phyloP scores from a whole-genome alignment of 768 basidiomycete species.

The Lepiota venenata region DNA sequence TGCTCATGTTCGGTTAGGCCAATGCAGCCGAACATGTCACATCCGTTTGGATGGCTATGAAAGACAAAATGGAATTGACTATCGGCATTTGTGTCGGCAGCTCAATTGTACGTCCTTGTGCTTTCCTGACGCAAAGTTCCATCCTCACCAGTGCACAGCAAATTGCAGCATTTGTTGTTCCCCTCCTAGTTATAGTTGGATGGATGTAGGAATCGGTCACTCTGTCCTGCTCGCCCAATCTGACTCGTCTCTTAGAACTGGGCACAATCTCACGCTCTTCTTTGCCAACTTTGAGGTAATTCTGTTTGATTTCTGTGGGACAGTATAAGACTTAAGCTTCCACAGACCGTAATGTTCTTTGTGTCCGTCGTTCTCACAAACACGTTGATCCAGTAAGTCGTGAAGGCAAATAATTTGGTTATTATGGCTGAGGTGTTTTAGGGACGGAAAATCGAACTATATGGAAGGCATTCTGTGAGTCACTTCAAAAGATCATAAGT shows the following conservation, averaged over 20 bases:
- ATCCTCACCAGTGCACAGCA: constrained; percentile 41
- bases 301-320: not conserved
- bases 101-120: constrained; percentile 58
- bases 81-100: constrained; percentile 81
- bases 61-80: constrained; percentile 59
- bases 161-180: constrained; percentile 86
- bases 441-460: constrained; percentile 86
- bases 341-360: constrained; percentile 79
- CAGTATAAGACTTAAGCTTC: constrained; percentile 1
- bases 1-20: constrained; percentile 36
- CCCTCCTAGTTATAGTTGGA: constrained; percentile 82
- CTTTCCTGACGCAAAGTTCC: not conserved
- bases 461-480: constrained; percentile 85
- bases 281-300: constrained; percentile 83
- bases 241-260: constrained; percentile 37
- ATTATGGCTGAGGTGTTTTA: constrained; percentile 16
- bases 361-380: constrained; percentile 88
- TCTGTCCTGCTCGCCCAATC: constrained; percentile 6
- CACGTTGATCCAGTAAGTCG: constrained; percentile 66
- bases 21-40: constrained; percentile 88
- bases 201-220: constrained; percentile 59
- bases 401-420: not conserved
- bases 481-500: constrained; percentile 16
- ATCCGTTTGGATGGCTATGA: constrained; percentile 87
- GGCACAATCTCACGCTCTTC: constrained; percentile 73